A percentile compares a stretch with the other conserved stretches of the same genome.
phyloP scores from a whole-genome alignment of 148 eudicot species.

The Dysphania ambrosioides region DNA sequence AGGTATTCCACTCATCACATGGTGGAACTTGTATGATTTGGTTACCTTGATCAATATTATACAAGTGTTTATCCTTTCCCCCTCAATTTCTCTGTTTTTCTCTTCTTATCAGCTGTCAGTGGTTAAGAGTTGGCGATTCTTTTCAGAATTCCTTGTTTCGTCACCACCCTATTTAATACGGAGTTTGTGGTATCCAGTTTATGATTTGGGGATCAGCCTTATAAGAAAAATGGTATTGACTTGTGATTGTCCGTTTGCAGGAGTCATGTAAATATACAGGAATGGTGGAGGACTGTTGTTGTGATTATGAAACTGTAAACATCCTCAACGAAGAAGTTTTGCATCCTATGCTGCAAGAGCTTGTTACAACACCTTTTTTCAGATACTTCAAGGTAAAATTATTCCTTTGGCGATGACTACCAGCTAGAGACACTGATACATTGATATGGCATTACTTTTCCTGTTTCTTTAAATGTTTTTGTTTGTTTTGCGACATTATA shows the following conservation, averaged over 20 bases:
- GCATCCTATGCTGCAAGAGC: constrained; percentile 85
- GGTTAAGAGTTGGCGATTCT: no score
- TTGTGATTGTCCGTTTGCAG: constrained; percentile 35
- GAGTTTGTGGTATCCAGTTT: background rate
- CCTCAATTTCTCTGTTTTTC: no score
- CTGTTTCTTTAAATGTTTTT: background rate
- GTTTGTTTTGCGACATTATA: background rate
- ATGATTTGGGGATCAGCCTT: background rate
- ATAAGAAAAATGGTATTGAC: constrained; percentile 7
- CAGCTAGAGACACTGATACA: background rate
- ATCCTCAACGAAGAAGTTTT: constrained; percentile 66
- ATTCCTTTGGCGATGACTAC: background rate
- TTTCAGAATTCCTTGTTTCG: background rate
- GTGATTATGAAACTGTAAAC: constrained; percentile 91
- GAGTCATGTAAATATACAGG: constrained; percentile 73
- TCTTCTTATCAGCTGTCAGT: no score
- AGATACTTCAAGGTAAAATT: constrained; percentile 86
- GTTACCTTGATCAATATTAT: no score
- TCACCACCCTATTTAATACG: background rate
- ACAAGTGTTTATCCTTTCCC: no score
- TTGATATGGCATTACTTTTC: background rate
- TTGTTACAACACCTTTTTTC: constrained; percentile 87
- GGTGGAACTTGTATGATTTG: no score
- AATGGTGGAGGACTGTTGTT: constrained; percentile 91
- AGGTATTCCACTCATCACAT: no score